Percentiles rank a stretch among this genome's conserved stretches.
phyloP scores from a whole-genome alignment of 805 yeast genomes.

The Nakazawaea holstii region DNA sequence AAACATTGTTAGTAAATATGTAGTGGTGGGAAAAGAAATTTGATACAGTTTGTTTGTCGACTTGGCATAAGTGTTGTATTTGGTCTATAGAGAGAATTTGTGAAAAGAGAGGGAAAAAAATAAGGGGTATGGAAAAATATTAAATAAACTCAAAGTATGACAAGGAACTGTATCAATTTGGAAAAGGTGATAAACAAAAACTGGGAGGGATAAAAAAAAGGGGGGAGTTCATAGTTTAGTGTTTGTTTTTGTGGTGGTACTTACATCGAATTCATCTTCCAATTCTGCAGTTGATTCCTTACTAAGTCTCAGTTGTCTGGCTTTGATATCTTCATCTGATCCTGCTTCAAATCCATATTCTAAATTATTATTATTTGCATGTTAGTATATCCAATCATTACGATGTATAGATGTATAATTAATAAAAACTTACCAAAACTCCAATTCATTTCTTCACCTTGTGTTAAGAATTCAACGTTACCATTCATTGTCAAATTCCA shows the following conservation, averaged over 20 bases:
- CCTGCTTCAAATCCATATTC: conserved; percentile 73
- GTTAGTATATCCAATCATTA: conserved; percentile 11
- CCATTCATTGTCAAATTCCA: conserved; percentile 76
- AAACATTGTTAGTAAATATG: background rate
- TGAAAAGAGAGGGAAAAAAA: too few relatives aligned
- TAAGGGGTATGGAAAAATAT: too few relatives aligned
- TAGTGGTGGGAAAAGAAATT: too few relatives aligned
- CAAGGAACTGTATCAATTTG: too few relatives aligned
- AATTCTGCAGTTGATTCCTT: conserved; percentile 14
- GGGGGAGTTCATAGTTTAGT: background rate
- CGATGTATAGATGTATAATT: background rate
- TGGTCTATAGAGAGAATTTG: background rate
- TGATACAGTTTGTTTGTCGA: too few relatives aligned
- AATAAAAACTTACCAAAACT: conserved; percentile 46
- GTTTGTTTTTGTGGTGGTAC: background rate
- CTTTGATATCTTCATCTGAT: conserved; percentile 75
- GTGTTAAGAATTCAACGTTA: conserved; percentile 56
- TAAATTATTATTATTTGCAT: background rate
- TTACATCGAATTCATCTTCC: conserved; percentile 17
- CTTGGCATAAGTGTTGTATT: background rate
- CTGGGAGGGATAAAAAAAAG: background rate
- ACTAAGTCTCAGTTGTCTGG: conserved; percentile 31
- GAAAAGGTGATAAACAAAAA: too few relatives aligned
- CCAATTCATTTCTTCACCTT: conserved; percentile 96
- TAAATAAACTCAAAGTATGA: too few relatives aligned